Evolutionary conservation across 2,329 filamentous ascomycete genomes (phyloP).

Genomic region (Colletotrichum endophyticum): DNA sequence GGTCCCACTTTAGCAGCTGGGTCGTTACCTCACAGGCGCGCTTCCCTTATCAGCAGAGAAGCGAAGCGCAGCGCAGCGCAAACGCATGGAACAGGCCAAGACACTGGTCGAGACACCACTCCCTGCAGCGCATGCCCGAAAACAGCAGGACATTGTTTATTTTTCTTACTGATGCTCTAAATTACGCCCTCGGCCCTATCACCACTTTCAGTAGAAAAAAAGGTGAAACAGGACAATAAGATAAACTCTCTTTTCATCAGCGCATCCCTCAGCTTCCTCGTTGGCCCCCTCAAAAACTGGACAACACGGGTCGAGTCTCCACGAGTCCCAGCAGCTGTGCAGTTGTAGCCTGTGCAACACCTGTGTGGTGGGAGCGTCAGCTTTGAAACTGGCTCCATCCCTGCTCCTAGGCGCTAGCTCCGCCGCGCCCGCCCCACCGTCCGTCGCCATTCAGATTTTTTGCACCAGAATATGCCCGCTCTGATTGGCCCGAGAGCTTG

Average conservation of each 20-base stretch:
- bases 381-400: not conserved
- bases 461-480: not conserved
- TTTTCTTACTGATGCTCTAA: not conserved
- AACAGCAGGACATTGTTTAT: not conserved
- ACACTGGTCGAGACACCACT: not conserved
- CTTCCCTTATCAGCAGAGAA: not conserved
- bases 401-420: not conserved
- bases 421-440: not conserved
- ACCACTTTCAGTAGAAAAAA: not conserved
- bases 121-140: not conserved
- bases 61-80: not conserved
- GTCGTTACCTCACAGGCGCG: not conserved
- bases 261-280: not conserved
- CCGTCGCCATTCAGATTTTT: not conserved
- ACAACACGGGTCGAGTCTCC: not conserved
- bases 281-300: not conserved
- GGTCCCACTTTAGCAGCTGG: slow-evolving; percentile 1
- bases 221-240: not conserved
- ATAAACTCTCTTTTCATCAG: not conserved
- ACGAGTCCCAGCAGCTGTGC: not conserved
- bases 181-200: not conserved
- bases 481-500: not conserved
- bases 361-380: not conserved
- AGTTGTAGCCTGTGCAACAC: not conserved
- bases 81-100: not conserved